Evolutionary conservation across 2,329 filamentous ascomycete species (phyloP).

Genomic region (Sclerotinia nivalis): DNA sequence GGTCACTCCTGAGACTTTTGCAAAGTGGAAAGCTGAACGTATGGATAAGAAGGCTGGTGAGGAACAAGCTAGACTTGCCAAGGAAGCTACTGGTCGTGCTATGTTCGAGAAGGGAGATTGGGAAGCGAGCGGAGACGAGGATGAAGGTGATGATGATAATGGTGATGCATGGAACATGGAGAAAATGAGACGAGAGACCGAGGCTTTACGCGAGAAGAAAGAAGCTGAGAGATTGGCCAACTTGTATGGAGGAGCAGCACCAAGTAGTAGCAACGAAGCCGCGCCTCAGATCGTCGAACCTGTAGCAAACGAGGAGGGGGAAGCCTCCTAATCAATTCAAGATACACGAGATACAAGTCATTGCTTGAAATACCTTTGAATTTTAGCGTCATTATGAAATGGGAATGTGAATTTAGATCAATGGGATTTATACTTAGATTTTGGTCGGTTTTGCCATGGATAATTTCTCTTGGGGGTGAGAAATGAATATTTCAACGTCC

Average conservation of each 20-base stretch:
- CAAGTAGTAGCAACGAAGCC: constrained; percentile 29
- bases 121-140: constrained; percentile 63
- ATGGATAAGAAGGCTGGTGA: constrained; percentile 95
- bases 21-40: constrained; percentile 95
- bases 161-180: constrained; percentile 72
- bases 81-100: constrained; percentile 92
- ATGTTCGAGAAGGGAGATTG: constrained; percentile 97
- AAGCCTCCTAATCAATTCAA: constrained; percentile 30
- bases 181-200: constrained; percentile 81
- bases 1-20: constrained; percentile 88
- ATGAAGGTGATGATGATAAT: constrained; percentile 49
- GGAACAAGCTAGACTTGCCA: constrained; percentile 83
- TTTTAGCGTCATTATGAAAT: constrained; percentile 34
- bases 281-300: constrained; percentile 26
- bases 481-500: neutral
- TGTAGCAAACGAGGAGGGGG: constrained; percentile 27
- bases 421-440: neutral
- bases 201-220: constrained; percentile 69
- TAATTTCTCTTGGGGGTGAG: neutral
- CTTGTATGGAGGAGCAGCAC: constrained; percentile 28
- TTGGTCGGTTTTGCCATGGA: neutral
- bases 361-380: constrained; percentile 25
- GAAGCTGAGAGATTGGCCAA: constrained; percentile 68
- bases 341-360: constrained; percentile 18
- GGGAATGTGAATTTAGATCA: constrained; percentile 22